A percentile compares a stretch with the other conserved stretches of the same genome.
Evolutionary conservation across 2,329 filamentous ascomycete genomes (phyloP).

Genomic region (Ophiostoma sp.): DNA sequence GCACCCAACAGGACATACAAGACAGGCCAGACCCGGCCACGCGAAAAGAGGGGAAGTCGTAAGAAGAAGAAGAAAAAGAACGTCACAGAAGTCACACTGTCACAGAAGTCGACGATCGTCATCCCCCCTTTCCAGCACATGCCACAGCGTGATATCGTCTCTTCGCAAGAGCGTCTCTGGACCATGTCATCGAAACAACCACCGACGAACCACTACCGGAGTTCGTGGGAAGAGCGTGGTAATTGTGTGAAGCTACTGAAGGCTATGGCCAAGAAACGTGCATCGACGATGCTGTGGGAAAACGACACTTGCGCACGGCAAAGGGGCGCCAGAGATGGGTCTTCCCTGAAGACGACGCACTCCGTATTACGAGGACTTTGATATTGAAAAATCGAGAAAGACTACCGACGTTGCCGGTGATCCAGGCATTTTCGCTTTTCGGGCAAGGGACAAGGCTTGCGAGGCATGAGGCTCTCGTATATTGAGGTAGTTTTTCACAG

Average conservation of each 20-base stretch:
- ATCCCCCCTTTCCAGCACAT: neutral
- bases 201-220: neutral
- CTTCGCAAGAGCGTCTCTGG: neutral
- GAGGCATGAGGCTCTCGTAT: neutral
- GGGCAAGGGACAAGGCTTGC: neutral
- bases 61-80: neutral
- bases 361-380: neutral
- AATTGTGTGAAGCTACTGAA: neutral
- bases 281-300: neutral
- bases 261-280: neutral
- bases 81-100: neutral
- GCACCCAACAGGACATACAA: neutral
- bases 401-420: neutral
- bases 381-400: neutral
- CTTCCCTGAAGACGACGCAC: neutral
- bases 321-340: slow-evolving; percentile 2
- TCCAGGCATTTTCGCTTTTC: neutral
- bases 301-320: slow-evolving; percentile 7
- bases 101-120: neutral
- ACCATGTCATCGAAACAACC: neutral
- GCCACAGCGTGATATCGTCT: slow-evolving; percentile 9
- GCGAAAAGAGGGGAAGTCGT: neutral
- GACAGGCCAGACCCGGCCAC: neutral
- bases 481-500: neutral
- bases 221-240: neutral